Base-by-base conservation (phyloP, 2,329 filamentous ascomycete genomes). In the Aspergillus chevalieri region DNA sequence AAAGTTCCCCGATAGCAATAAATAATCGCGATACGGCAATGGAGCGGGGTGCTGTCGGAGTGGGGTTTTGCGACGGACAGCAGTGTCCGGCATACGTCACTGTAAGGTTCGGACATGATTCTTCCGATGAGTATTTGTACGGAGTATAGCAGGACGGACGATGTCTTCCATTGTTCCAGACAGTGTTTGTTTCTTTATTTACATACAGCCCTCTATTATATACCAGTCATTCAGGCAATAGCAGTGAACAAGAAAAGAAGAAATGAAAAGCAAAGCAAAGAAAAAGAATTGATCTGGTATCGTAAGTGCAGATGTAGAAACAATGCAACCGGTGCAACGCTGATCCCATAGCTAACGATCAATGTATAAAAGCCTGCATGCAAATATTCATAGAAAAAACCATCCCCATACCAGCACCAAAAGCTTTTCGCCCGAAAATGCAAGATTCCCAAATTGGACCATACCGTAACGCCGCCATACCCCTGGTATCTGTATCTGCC, bases 1-100 rank as follows among this genome's bases (percentile, higher is more conserved):
- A 10, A 21, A 19, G 38, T 12, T 19, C 10, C 19, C 38, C 38
- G 38, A 41, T 21, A 41, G 38, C 17, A 52, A 58, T 55, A 57
- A 58, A 56, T 55, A 55, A 51, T 53, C 42, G 48, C 50, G 17
- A 41, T 17, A 21, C 38, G 17, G 10, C 38, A 15, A 19, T 41
- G 10, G 38, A 21, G 57, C 54, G 57, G 58, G 57, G 58, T 51
- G 57, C 21, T 47, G 50, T 53, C 56, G 58, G 55, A 60, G 58
- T 60, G 58, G 57, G 57, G 58, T 49, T 46, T 43, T 54, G 51
- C 49, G 47, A 52, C 53, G 50, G 38, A 43, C 48, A 12, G n/a
- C 7, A 12, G 9, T 30, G 10, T 30, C 10, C 26, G 10, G 38
- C 38, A 41, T 41, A 41, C 38, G 38, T 41, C 38, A 41, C 38